phyloP scores from a whole-genome alignment of 2,329 filamentous ascomycete species.

The Dothistroma septosporum region DNA sequence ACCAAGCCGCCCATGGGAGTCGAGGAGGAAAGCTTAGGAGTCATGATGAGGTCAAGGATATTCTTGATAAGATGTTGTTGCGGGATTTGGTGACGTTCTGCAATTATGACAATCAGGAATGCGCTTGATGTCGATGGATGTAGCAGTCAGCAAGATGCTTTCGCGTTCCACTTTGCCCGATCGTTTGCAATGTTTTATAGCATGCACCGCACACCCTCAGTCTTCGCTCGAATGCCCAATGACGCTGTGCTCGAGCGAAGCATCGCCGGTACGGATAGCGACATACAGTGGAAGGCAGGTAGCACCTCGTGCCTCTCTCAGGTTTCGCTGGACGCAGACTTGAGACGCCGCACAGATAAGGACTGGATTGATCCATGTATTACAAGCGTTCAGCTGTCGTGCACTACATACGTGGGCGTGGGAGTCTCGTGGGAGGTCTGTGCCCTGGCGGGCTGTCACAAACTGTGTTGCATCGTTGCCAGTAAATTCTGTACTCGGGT shows the following conservation, averaged over 20 bases:
- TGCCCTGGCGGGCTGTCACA: not conserved
- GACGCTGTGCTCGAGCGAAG: not conserved
- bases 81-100: not conserved
- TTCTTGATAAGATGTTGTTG: not conserved
- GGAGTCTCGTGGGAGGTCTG: not conserved
- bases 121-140: not conserved
- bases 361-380: not conserved
- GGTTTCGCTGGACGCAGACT: not conserved
- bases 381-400: not conserved
- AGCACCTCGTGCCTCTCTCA: not conserved
- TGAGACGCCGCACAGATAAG: not conserved
- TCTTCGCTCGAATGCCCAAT: not conserved
- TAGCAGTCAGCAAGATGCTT: not conserved
- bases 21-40: not conserved
- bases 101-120: not conserved
- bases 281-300: not conserved
- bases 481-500: not conserved
- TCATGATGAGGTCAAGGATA: not conserved
- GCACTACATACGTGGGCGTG: not conserved
- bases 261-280: not conserved
- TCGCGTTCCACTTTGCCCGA: not conserved
- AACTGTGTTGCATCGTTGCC: not conserved
- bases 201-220: not conserved
- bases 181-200: not conserved
- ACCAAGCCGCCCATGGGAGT: not conserved